A percentile compares a stretch with the other conserved stretches of the same genome.
Evolutionary conservation across 257 asterid genomes (phyloP).

Genomic region (Fraxinus anomala): DNA sequence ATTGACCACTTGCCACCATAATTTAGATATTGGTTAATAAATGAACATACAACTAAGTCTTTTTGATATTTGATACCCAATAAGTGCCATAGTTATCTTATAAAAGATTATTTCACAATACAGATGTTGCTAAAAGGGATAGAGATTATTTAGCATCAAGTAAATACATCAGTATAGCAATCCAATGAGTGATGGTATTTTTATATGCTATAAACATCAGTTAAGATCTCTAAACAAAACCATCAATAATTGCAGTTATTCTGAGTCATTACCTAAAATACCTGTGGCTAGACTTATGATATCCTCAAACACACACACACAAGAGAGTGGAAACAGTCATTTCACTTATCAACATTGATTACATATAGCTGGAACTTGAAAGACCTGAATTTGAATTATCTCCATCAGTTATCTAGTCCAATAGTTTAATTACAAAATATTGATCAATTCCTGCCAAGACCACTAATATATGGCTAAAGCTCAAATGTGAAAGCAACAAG

Average conservation of each 20-base stretch:
- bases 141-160: constrained; percentile 1
- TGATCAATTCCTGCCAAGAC: not conserved
- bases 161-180: constrained; percentile 12
- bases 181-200: not conserved
- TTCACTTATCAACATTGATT: constrained; percentile 11
- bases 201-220: not conserved
- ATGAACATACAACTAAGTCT: constrained; percentile 13
- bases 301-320: not conserved
- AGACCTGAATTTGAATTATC: not conserved
- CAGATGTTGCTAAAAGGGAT: not conserved
- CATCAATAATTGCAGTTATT: not conserved
- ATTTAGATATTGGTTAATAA: not conserved
- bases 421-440: constrained; percentile 1
- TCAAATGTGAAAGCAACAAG: not conserved
- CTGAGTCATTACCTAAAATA: constrained; percentile 3
- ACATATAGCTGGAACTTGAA: not conserved
- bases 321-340: not conserved
- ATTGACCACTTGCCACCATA: not conserved
- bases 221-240: constrained; percentile 8
- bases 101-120: not conserved
- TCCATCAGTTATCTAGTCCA: not conserved
- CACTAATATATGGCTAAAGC: not conserved
- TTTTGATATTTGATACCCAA: constrained; percentile 2
- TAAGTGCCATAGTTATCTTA: constrained; percentile 2
- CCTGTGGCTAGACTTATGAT: not conserved